Percentiles rank a stretch among this genome's conserved stretches.
Evolutionary conservation across 768 basidiomycete species (phyloP).

Genomic region (Calocybe cyanea): DNA sequence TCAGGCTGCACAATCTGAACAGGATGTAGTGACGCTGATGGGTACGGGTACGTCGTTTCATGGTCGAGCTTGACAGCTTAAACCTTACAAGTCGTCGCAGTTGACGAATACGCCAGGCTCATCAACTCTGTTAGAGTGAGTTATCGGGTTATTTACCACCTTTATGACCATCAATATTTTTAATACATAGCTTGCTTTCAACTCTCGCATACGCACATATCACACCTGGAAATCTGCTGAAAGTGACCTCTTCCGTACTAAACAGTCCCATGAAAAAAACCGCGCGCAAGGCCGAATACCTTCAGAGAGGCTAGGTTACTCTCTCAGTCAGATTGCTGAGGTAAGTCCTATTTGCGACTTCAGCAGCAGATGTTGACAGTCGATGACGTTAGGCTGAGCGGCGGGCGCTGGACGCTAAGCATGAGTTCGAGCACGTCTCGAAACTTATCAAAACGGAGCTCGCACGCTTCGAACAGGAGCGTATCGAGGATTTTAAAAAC

Average conservation of each 20-base stretch:
- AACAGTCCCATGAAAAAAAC: slow-evolving; percentile 77
- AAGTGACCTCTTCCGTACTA: slow-evolving; percentile 65
- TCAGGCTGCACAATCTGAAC: slow-evolving; percentile 70
- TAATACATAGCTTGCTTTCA: slow-evolving; percentile 72
- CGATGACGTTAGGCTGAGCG: slow-evolving; percentile 66
- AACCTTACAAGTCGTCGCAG: slow-evolving; percentile 24
- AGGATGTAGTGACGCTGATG: slow-evolving; percentile 79
- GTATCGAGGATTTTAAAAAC: slow-evolving; percentile 89
- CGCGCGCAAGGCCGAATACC: slow-evolving; percentile 72
- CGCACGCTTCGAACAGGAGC: slow-evolving; percentile 87
- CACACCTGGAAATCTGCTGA: slow-evolving; percentile 81
- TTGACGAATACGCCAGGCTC: slow-evolving; percentile 91
- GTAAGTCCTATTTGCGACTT: slow-evolving; percentile 34
- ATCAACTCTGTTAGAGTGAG: slow-evolving; percentile 83
- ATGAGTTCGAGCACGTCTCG: slow-evolving; percentile 87
- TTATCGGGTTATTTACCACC: slow-evolving; percentile 7
- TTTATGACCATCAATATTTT: neutral
- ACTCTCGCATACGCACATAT: slow-evolving; percentile 80
- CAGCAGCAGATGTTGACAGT: neutral
- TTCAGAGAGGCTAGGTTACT: slow-evolving; percentile 65
- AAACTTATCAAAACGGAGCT: slow-evolving; percentile 88
- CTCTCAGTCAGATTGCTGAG: slow-evolving; percentile 80
- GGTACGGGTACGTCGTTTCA: slow-evolving; percentile 50
- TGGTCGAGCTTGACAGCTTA: neutral
- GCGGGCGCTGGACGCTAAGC: slow-evolving; percentile 74